Conservation (phyloP, 495 filamentous ascomycete genomes). For the Corynascus novoguineensis region DNA sequence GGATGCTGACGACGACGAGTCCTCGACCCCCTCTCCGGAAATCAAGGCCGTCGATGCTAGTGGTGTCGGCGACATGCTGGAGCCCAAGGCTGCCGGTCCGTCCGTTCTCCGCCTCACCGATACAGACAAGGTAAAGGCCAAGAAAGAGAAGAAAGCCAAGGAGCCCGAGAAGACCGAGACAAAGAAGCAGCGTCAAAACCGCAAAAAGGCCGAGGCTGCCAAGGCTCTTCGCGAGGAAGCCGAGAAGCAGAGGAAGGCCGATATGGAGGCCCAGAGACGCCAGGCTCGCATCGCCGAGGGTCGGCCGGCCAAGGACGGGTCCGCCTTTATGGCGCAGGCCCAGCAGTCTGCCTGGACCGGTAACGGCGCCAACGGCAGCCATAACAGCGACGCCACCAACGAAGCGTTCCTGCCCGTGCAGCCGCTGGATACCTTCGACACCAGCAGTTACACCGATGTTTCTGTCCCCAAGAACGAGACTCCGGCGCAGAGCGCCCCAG, state of each 20-base stretch:
- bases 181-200: constrained; percentile 89
- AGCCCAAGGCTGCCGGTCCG: constrained; percentile 61
- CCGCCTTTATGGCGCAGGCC: constrained; percentile 49
- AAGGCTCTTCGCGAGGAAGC: constrained; percentile 65
- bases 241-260: constrained; percentile 64
- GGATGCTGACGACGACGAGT: constrained; percentile 79
- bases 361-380: constrained; percentile 33
- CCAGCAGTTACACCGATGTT: constrained; percentile 22
- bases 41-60: constrained; percentile 47
- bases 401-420: constrained; percentile 37
- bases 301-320: constrained; percentile 66
- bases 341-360: constrained; percentile 55
- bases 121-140: constrained; percentile 49
- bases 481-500: constrained; percentile 19
- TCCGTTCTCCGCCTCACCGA: constrained; percentile 71
- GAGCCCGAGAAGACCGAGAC: constrained; percentile 55
- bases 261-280: constrained; percentile 74
- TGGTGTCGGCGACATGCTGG: constrained; percentile 84
- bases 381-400: constrained; percentile 29
- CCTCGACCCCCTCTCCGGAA: constrained; percentile 56
- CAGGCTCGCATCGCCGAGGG: constrained; percentile 75
- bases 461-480: constrained; percentile 23
- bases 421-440: constrained; percentile 73
- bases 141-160: constrained; percentile 59
- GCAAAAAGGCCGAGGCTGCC: constrained; percentile 69